Conservation (phyloP, 2,329 filamentous ascomycete species). For the Epichloe glyceriae region DNA sequence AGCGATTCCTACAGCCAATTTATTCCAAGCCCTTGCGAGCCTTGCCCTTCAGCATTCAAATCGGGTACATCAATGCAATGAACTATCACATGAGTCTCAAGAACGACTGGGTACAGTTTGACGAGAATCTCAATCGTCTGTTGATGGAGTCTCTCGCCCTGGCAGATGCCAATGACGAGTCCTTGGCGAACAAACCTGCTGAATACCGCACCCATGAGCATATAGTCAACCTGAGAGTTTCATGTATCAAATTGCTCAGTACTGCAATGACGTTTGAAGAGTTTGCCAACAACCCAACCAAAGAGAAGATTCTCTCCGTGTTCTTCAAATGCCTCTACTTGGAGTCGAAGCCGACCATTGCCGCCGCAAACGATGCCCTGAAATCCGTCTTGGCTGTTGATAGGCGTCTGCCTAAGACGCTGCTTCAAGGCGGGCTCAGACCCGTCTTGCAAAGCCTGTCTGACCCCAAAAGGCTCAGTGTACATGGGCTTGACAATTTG, state of each 20-base stretch:
- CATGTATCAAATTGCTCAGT: slow-evolving; percentile 84
- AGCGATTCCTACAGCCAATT: slow-evolving; percentile 77
- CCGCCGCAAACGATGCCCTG: slow-evolving; percentile 82
- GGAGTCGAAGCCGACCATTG: slow-evolving; percentile 81
- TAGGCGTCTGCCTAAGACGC: slow-evolving; percentile 85
- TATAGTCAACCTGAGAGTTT: slow-evolving; percentile 82
- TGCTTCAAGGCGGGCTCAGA: slow-evolving; percentile 84
- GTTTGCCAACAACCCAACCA: slow-evolving; percentile 60
- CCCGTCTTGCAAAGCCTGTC: slow-evolving; percentile 95
- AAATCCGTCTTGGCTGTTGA: slow-evolving; percentile 79
- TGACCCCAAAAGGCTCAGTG: slow-evolving; percentile 79
- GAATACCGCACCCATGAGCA: slow-evolving; percentile 94
- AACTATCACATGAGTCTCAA: slow-evolving; percentile 89
- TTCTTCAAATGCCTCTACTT: slow-evolving; percentile 98
- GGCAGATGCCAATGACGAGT: slow-evolving; percentile 89
- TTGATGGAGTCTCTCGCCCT: slow-evolving; percentile 88
- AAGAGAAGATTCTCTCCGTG: slow-evolving; percentile 70
- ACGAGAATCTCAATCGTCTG: slow-evolving; percentile 79
- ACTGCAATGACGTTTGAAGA: slow-evolving; percentile 90
- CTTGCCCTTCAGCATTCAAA: slow-evolving; percentile 86
- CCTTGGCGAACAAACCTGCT: slow-evolving; percentile 77
- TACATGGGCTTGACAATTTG: slow-evolving; percentile 81
- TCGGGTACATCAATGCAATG: slow-evolving; percentile 95
- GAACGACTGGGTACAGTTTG: slow-evolving; percentile 78
- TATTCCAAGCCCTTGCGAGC: slow-evolving; percentile 91